phyloP scores from a whole-genome alignment of 140 eudicot genomes.

The Bidens hawaiensis region DNA sequence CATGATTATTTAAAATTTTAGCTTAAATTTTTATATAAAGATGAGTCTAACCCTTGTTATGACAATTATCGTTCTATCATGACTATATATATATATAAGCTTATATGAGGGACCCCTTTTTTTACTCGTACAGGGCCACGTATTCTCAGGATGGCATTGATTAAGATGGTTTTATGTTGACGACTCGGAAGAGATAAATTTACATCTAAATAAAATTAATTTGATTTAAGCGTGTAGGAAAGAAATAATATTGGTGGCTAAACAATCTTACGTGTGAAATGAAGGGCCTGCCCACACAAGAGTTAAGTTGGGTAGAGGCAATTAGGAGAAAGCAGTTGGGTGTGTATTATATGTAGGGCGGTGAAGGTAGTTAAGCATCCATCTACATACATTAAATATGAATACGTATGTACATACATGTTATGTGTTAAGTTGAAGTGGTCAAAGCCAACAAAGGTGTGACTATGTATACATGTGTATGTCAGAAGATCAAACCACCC shows the following conservation, averaged over 20 bases:
- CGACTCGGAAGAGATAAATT: neutral
- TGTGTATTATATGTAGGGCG: slow-evolving; percentile 5
- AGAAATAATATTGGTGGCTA: slow-evolving; percentile 7
- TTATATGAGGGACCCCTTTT: too few relatives aligned
- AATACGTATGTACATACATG: neutral
- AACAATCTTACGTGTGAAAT: neutral
- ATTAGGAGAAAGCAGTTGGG: neutral
- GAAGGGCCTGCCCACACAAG: neutral
- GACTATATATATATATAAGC: too few relatives aligned
- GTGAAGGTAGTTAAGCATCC: slow-evolving; percentile 23
- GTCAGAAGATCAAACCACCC: neutral
- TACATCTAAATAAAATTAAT: neutral
- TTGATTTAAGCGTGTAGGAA: slow-evolving; percentile 10
- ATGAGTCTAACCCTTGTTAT: too few relatives aligned
- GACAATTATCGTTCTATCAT: too few relatives aligned
- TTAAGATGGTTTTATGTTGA: neutral
- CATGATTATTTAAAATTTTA: too few relatives aligned
- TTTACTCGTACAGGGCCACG: too few relatives aligned
- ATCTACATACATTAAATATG: slow-evolving; percentile 23
- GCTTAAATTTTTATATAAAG: too few relatives aligned
- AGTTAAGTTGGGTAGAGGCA: neutral
- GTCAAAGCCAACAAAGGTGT: slow-evolving; percentile 8
- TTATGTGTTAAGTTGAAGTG: neutral
- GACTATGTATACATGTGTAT: neutral
- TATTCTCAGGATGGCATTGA: too few relatives aligned